Conservation (phyloP, 1,284 basidiomycete genomes). For the Malassezia obtusa region DNA sequence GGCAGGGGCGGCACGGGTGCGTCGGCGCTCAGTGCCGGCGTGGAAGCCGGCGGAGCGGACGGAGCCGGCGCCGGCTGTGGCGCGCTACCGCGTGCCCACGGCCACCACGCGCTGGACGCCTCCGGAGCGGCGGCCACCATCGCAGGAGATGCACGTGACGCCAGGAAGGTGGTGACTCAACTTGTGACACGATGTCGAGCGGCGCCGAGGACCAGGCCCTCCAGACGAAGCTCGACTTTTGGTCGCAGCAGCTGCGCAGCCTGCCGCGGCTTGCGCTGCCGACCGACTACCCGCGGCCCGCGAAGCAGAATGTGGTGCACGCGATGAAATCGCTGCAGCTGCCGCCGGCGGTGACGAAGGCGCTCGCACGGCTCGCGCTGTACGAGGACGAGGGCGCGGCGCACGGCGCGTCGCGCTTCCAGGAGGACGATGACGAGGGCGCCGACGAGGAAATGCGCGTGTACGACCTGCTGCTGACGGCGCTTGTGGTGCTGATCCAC, state of each 20-base stretch:
- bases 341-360: slow-evolving; percentile 24
- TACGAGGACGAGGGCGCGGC: slow-evolving; percentile 54
- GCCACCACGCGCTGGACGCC: not conserved
- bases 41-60: too few species aligned
- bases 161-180: slow-evolving; percentile 1
- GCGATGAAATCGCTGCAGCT: slow-evolving; percentile 36
- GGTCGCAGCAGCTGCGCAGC: slow-evolving; percentile 50
- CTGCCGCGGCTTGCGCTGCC: slow-evolving; percentile 84
- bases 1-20: too few species aligned
- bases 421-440: slow-evolving; percentile 17
- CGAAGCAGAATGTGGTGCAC: slow-evolving; percentile 46
- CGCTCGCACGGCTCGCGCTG: slow-evolving; percentile 52
- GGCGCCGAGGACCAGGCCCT: not conserved
- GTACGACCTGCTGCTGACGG: slow-evolving; percentile 81
- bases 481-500: slow-evolving; percentile 82
- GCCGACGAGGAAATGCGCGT: slow-evolving; percentile 57
- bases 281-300: slow-evolving; percentile 86
- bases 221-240: slow-evolving; percentile 17
- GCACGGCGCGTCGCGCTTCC: slow-evolving; percentile 10
- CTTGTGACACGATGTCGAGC: not conserved
- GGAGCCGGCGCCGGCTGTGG: too few species aligned
- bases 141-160: not conserved
- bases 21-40: too few species aligned
- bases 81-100: not conserved
- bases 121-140: not conserved